Evolutionary conservation across 108 stramenopile species (phyloP).

Genomic region (Cylindrotheca closterium): DNA sequence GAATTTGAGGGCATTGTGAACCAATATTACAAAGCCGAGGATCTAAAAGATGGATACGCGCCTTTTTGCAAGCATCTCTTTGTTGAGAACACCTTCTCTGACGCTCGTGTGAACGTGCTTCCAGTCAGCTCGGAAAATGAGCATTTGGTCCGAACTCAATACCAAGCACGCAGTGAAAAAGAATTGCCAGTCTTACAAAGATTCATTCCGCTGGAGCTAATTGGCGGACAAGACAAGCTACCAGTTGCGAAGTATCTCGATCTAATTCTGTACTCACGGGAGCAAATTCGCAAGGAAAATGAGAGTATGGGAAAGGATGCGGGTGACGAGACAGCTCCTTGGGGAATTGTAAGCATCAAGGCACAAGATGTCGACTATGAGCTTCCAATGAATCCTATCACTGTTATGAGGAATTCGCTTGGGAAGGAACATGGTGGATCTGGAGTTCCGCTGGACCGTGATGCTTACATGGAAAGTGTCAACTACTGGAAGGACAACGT

Average conservation of each 20-base stretch:
- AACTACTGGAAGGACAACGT: slow-evolving; percentile 85
- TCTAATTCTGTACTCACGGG: slow-evolving; percentile 92
- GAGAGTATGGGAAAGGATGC: slow-evolving; percentile 74
- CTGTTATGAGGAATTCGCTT: slow-evolving; percentile 90
- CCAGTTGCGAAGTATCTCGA: slow-evolving; percentile 90
- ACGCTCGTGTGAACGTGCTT: slow-evolving; percentile 71
- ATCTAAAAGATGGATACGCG: slow-evolving; percentile 91
- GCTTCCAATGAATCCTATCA: slow-evolving; percentile 79
- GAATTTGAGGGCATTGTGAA: slow-evolving; percentile 81
- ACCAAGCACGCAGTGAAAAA: slow-evolving; percentile 88
- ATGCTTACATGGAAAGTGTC: slow-evolving; percentile 56
- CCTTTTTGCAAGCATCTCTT: slow-evolving; percentile 99
- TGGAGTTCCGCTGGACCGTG: slow-evolving; percentile 70
- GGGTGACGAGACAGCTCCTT: slow-evolving; percentile 69
- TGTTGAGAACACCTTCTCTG: slow-evolving; percentile 82
- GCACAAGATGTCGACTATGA: slow-evolving; percentile 89
- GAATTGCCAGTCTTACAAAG: slow-evolving; percentile 91
- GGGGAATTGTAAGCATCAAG: slow-evolving; percentile 98
- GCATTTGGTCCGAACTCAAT: slow-evolving; percentile 72
- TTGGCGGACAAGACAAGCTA: slow-evolving; percentile 44
- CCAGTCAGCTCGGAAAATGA: slow-evolving; percentile 84
- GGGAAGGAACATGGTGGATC: slow-evolving; percentile 62
- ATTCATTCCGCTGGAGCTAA: slow-evolving; percentile 65
- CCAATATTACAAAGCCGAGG: slow-evolving; percentile 46
- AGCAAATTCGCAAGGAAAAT: slow-evolving; percentile 88